These are phyloP conservation scores for Coniochaeta sp. DNA, from an alignment of 2,329 filamentous ascomycete genomes.

Conservation along the genomic window DNA sequence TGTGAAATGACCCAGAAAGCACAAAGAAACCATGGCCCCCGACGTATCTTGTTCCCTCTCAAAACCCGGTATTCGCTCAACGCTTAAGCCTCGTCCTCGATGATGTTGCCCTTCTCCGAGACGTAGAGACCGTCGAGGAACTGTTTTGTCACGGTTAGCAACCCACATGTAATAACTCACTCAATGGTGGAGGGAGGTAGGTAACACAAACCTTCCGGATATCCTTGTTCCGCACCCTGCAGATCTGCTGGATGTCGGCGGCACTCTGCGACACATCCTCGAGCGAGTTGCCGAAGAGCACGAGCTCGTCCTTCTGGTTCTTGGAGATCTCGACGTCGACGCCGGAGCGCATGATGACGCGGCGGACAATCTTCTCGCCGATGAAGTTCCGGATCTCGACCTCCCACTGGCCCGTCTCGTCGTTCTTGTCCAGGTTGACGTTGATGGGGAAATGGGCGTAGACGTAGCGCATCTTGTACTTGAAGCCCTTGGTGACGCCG, in stretches of 20 bases:
- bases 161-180: no score
- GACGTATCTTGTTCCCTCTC: conserved; percentile 30
- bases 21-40: conserved; percentile 26
- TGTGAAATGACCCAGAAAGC: conserved; percentile 52
- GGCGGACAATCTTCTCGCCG: conserved; percentile 98
- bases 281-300: conserved; percentile 87
- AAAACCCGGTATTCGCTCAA: no score
- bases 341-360: conserved; percentile 80
- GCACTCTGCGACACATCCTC: conserved; percentile 97
- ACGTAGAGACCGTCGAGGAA: conserved; percentile 99
- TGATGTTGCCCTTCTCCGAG: conserved; percentile 95
- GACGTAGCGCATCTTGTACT: conserved; percentile 99
- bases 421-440: conserved; percentile 97
- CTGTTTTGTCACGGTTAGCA: conserved; percentile 37
- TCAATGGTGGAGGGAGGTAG: no score
- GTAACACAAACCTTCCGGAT: conserved; percentile 83
- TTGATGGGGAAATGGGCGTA: conserved; percentile 99
- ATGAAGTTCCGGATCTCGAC: conserved; percentile 99
- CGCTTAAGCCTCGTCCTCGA: conserved; percentile 43
- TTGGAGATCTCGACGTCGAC: conserved; percentile 87
- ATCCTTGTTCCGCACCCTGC: conserved; percentile 99
- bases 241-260: conserved; percentile 99
- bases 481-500: conserved; percentile 98
- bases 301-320: conserved; percentile 95
- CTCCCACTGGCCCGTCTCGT: conserved; percentile 78